Conservation (phyloP, 1,139 yeast genomes). For the Pichia terricola region DNA sequence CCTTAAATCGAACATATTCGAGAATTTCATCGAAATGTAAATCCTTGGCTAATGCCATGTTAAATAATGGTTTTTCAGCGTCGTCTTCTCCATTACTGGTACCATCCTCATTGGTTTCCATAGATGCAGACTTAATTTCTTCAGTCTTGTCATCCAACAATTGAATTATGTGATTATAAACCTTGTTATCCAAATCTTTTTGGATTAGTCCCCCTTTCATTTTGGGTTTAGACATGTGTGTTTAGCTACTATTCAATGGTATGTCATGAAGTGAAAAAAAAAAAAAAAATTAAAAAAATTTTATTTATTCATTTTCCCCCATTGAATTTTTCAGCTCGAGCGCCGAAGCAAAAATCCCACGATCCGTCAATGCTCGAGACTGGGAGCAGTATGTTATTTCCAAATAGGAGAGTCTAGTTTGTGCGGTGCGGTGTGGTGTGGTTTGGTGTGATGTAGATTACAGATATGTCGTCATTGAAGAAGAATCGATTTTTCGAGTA, state of each 20-base stretch:
- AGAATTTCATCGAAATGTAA: conserved; percentile 41
- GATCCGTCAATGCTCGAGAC: too few relatives aligned
- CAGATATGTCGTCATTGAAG: too few relatives aligned
- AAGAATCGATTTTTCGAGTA: too few relatives aligned
- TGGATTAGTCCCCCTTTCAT: conserved; percentile 19
- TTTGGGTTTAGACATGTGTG: conserved; percentile 5
- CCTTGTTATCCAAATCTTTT: conserved; percentile 24
- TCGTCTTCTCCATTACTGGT: neutral
- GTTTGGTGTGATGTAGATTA: too few relatives aligned
- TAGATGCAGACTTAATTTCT: conserved; percentile 15
- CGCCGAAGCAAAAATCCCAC: neutral
- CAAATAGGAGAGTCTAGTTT: too few relatives aligned
- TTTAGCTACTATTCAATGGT: neutral
- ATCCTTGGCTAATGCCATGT: conserved; percentile 50
- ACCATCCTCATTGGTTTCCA: conserved; percentile 9
- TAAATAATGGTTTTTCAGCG: conserved; percentile 8
- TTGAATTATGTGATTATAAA: conserved; percentile 25
- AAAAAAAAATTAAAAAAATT: neutral
- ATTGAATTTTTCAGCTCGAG: neutral
- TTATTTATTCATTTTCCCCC: neutral
- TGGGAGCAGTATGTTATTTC: too few relatives aligned
- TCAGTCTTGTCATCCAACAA: conserved; percentile 24
- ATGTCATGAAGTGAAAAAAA: neutral
- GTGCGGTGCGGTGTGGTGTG: too few relatives aligned
- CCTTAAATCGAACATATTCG: conserved; percentile 48